A percentile compares a stretch with the other conserved stretches of the same genome.
Evolutionary conservation across 371 early-diverging fungal genomes (phyloP).

Genomic region (Vittaforma corneae): DNA sequence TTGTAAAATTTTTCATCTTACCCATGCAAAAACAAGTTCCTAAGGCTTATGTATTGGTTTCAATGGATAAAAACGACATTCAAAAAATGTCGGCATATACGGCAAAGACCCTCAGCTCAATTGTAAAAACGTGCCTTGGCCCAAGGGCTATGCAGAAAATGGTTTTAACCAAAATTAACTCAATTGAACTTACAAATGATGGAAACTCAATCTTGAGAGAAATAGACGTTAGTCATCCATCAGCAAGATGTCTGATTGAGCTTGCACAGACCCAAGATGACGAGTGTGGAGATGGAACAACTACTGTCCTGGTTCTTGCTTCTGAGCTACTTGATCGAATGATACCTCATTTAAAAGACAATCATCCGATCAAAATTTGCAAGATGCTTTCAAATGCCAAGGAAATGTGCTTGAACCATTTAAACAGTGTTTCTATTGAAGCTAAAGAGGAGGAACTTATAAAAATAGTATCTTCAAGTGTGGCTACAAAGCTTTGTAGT

Average conservation of each 20-base stretch:
- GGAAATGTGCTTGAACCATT: slow-evolving; percentile 71
- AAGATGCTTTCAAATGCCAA: slow-evolving; percentile 76
- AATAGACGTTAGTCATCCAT: slow-evolving; percentile 96
- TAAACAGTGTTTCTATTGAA: slow-evolving; percentile 69
- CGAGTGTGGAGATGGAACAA: slow-evolving; percentile 99
- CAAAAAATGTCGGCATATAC: slow-evolving; percentile 42
- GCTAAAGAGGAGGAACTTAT: slow-evolving; percentile 73
- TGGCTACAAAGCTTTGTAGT: slow-evolving; percentile 89
- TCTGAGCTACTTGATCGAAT: slow-evolving; percentile 54
- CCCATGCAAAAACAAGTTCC: slow-evolving; percentile 9
- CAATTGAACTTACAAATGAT: slow-evolving; percentile 96
- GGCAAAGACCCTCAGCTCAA: slow-evolving; percentile 69
- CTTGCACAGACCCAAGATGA: slow-evolving; percentile 97
- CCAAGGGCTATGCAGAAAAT: slow-evolving; percentile 98
- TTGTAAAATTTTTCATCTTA: slow-evolving; percentile 3
- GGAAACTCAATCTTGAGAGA: slow-evolving; percentile 97
- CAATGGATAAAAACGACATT: slow-evolving; percentile 36
- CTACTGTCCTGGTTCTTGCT: slow-evolving; percentile 83
- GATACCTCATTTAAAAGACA: slow-evolving; percentile 64
- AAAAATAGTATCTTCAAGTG: slow-evolving; percentile 70
- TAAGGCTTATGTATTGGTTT: slow-evolving; percentile 44
- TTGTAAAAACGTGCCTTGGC: slow-evolving; percentile 94
- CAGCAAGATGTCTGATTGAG: slow-evolving; percentile 97
- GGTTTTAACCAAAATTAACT: slow-evolving; percentile 98
- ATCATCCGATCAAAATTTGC: slow-evolving; percentile 93